Conservation (phyloP, 2,329 filamentous ascomycete species). For the Lachnellula subtilissima region DNA sequence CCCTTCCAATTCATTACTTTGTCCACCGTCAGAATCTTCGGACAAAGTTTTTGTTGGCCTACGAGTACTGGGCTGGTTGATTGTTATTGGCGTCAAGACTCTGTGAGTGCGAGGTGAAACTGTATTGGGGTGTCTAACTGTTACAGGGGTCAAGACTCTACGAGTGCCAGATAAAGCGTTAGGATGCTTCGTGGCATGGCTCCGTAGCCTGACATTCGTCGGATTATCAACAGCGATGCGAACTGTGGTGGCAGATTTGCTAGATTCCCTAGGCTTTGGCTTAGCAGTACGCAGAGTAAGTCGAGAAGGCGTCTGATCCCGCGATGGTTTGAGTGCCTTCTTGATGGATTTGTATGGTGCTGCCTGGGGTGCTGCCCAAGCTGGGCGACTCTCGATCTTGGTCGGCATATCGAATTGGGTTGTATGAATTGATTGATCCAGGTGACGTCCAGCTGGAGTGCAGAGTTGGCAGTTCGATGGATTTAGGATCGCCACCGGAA, state of each 20-base stretch:
- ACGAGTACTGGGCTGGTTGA: no score
- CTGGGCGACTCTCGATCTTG: not conserved
- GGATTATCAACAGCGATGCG: not conserved
- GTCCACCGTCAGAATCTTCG: slow-evolving; percentile 8
- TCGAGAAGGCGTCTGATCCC: slow-evolving; percentile 1
- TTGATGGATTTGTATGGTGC: not conserved
- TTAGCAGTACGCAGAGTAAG: slow-evolving; percentile 3
- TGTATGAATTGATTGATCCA: no score
- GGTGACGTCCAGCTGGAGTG: no score
- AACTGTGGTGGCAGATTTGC: not conserved
- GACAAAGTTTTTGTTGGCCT: no score
- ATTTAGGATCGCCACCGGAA: no score
- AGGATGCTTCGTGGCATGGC: no score
- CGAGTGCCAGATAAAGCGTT: no score
- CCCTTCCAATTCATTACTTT: slow-evolving; percentile 1
- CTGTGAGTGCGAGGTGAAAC: not conserved
- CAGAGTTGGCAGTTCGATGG: no score
- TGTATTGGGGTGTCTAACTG: no score
- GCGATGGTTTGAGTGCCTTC: not conserved
- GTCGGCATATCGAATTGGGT: slow-evolving; percentile 1
- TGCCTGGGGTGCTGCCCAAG: not conserved
- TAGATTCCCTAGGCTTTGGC: not conserved
- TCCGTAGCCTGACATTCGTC: no score
- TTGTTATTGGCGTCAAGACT: not conserved
- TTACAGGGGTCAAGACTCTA: no score